These are phyloP conservation scores for Aspergillus thermomutatus DNA, from an alignment of 2,329 filamentous ascomycete genomes.

Conservation along the genomic window DNA sequence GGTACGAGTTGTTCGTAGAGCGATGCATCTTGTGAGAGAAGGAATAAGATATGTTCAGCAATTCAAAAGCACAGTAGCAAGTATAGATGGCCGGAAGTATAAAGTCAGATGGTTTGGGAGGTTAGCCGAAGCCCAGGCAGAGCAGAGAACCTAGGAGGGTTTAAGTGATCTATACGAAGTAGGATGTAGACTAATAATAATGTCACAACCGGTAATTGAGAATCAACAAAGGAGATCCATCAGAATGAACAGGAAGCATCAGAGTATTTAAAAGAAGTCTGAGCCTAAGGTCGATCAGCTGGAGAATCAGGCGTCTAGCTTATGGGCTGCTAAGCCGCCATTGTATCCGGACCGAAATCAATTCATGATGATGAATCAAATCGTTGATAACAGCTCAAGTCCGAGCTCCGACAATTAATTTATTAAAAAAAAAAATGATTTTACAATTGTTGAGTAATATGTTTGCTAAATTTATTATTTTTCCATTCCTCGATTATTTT, in stretches of 20 bases:
- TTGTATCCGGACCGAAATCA: conserved; percentile 13
- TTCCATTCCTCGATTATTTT: not conserved
- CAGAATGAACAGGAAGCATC: conserved; percentile 9
- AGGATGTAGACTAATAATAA: not conserved
- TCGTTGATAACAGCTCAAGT: conserved; percentile 20
- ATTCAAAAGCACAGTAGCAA: not conserved
- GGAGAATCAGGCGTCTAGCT: conserved; percentile 12
- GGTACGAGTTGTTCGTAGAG: conserved; percentile 26
- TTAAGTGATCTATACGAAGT: not conserved
- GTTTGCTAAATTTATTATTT: conserved; percentile 1
- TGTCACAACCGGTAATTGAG: not conserved
- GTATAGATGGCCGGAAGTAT: not conserved
- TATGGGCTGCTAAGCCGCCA: conserved; percentile 22
- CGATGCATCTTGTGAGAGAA: conserved; percentile 30
- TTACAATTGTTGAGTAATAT: conserved; percentile 5
- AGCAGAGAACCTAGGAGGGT: not conserved
- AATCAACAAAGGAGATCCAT: conserved; percentile 9
- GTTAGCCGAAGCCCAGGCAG: not conserved
- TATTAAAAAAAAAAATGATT: not conserved
- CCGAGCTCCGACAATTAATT: conserved; percentile 13
- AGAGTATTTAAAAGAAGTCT: conserved; percentile 17
- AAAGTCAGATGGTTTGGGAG: not conserved
- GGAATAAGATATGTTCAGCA: not conserved
- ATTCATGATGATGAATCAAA: conserved; percentile 13
- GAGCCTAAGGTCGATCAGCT: conserved; percentile 17